A percentile compares a stretch with the other conserved stretches of the same genome.
These are phyloP conservation scores for Cunninghamia lanceolata DNA, from an alignment of 75 land plant species.

Conservation along the genomic window DNA sequence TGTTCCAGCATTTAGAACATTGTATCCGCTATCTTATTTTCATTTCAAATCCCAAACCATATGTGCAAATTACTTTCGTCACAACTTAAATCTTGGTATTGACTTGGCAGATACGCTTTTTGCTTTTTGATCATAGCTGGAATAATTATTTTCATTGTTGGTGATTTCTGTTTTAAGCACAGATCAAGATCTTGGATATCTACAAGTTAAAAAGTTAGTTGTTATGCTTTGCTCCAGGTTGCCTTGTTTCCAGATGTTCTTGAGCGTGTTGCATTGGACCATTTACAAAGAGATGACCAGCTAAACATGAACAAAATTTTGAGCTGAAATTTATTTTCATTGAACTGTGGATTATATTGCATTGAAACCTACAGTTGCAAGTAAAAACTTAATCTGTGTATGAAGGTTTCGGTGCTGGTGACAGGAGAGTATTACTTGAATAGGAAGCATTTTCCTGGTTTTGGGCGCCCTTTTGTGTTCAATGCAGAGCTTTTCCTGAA, in stretches of 20 bases:
- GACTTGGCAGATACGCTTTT: background rate
- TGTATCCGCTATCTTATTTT: no score
- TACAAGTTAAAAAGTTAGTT: constrained; percentile 5
- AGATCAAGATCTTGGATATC: constrained; percentile 2
- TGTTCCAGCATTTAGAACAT: no score
- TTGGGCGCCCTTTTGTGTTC: constrained; percentile 88
- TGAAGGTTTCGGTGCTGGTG: constrained; percentile 83
- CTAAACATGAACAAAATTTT: constrained; percentile 23
- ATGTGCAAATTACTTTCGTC: background rate
- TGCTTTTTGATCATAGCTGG: background rate
- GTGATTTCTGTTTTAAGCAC: background rate
- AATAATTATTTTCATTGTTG: background rate
- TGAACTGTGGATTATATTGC: background rate
- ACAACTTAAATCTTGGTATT: background rate
- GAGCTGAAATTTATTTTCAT: background rate
- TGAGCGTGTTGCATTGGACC: constrained; percentile 64
- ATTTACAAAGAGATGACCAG: constrained; percentile 79
- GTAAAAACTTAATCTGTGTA: background rate
- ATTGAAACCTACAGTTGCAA: background rate
- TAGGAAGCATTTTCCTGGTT: constrained; percentile 86
- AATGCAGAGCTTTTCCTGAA: constrained; percentile 83
- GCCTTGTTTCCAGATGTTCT: constrained; percentile 93
- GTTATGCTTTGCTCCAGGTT: constrained; percentile 43
- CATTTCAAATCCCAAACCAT: background rate
- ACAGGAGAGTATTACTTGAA: constrained; percentile 87